phyloP scores from a whole-genome alignment of 164 flowering plant species.

The Aristolochia fimbriata region DNA sequence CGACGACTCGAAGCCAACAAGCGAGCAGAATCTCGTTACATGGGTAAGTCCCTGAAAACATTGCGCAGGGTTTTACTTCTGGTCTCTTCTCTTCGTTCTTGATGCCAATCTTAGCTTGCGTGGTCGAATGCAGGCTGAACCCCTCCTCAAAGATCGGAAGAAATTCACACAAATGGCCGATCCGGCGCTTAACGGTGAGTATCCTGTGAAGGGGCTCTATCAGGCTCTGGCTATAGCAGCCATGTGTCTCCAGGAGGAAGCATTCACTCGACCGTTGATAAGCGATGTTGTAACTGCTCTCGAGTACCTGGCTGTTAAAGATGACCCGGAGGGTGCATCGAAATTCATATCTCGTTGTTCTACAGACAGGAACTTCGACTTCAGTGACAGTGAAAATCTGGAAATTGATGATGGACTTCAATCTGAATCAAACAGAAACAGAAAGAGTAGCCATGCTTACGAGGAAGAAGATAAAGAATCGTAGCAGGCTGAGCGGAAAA shows the following conservation, averaged over 20 bases:
- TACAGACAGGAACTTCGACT: no score
- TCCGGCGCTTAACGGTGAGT: conserved; percentile 54
- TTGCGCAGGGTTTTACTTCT: no score
- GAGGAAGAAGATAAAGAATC: no score
- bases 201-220: conserved; percentile 53
- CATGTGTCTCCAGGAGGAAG: conserved; percentile 91
- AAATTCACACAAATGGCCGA: conserved; percentile 67
- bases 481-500: no score
- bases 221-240: conserved; percentile 88
- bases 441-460: no score
- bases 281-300: conserved; percentile 79
- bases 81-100: no score
- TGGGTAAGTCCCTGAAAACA: neutral
- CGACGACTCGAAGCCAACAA: conserved; percentile 46
- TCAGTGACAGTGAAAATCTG: no score
- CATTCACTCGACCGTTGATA: conserved; percentile 58
- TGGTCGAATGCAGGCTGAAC: conserved; percentile 46
- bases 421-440: no score
- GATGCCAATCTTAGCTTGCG: no score
- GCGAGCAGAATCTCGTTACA: conserved; percentile 57
- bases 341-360: no score
- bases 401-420: no score
- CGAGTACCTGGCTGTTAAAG: conserved; percentile 25
- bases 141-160: conserved; percentile 57
- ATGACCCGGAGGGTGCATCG: no score